phyloP scores from a whole-genome alignment of 139 green algal genomes.

The Micromonas commoda region DNA sequence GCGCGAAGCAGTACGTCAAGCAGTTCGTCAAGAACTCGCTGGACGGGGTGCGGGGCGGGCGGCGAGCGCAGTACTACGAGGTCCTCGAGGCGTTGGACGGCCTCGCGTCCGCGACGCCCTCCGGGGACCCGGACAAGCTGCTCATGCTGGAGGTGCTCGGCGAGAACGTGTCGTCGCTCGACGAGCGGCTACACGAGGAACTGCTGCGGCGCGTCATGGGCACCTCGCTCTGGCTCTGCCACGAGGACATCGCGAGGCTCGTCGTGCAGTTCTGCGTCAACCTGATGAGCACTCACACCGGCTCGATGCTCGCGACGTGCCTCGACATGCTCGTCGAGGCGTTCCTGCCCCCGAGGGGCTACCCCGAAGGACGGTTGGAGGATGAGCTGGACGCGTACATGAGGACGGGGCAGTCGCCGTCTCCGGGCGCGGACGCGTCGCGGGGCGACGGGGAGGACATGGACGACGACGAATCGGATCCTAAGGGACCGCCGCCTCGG shows the following conservation, averaged over 20 bases:
- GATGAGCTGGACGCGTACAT: not conserved
- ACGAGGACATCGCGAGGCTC: not conserved
- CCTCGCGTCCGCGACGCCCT: not conserved
- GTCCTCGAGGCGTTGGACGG: conserved; percentile 2
- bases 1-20: not conserved
- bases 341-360: not conserved
- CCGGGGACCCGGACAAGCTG: not conserved
- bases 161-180: not conserved
- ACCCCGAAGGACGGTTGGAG: not conserved
- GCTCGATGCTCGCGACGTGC: not conserved
- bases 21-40: conserved; percentile 11
- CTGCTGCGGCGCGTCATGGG: not conserved
- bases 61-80: conserved; percentile 11
- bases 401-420: no score
- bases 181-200: not conserved
- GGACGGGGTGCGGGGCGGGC: not conserved
- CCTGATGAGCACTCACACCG: not conserved
- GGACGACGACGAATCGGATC: not conserved
- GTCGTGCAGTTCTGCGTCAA: not conserved
- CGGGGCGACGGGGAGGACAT: not conserved
- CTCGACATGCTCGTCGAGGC: not conserved
- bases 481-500: not conserved
- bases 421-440: no score
- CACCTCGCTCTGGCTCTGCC: not conserved
- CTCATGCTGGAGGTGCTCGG: not conserved